phyloP scores from a whole-genome alignment of 140 eudicot species.

The Ambrosia hybrid region DNA sequence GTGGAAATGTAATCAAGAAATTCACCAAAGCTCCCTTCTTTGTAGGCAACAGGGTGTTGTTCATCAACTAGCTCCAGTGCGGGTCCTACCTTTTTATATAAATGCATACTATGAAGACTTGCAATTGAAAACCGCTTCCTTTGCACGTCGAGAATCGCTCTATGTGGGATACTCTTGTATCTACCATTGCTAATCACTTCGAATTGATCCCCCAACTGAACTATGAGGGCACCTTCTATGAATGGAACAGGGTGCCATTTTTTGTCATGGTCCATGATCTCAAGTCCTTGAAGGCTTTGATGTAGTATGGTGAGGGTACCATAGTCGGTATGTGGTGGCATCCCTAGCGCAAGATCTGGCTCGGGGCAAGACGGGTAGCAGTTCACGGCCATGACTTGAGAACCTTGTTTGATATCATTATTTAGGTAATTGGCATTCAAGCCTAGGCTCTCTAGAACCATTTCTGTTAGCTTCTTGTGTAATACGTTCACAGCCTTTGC shows the following conservation, averaged over 20 bases:
- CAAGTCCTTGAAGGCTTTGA: slow-evolving; percentile 57
- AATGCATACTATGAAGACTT: slow-evolving; percentile 61
- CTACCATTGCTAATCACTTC: slow-evolving; percentile 68
- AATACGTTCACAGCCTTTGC: slow-evolving; percentile 45
- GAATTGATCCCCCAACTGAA: slow-evolving; percentile 71
- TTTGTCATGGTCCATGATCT: slow-evolving; percentile 49
- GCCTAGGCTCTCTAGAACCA: slow-evolving; percentile 59
- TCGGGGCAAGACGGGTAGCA: slow-evolving; percentile 74
- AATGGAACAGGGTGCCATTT: slow-evolving; percentile 64
- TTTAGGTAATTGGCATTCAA: slow-evolving; percentile 49
- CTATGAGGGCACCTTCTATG: slow-evolving; percentile 45
- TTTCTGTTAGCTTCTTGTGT: slow-evolving; percentile 42
- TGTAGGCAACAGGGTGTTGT: slow-evolving; percentile 50
- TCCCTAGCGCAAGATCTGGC: slow-evolving; percentile 64
- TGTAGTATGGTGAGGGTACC: slow-evolving; percentile 51
- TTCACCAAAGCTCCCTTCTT: slow-evolving; percentile 58
- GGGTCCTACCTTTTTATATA: slow-evolving; percentile 50
- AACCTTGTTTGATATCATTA: slow-evolving; percentile 49
- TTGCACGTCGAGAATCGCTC: slow-evolving; percentile 47
- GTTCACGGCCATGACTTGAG: slow-evolving; percentile 69
- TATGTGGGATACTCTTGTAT: slow-evolving; percentile 55
- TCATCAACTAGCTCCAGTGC: slow-evolving; percentile 62
- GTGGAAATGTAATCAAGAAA: slow-evolving; percentile 51
- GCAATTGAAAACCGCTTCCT: slow-evolving; percentile 65
- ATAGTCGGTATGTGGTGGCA: slow-evolving; percentile 69